Conservation (phyloP, 139 green algal species). For the Chlorella sp. region DNA sequence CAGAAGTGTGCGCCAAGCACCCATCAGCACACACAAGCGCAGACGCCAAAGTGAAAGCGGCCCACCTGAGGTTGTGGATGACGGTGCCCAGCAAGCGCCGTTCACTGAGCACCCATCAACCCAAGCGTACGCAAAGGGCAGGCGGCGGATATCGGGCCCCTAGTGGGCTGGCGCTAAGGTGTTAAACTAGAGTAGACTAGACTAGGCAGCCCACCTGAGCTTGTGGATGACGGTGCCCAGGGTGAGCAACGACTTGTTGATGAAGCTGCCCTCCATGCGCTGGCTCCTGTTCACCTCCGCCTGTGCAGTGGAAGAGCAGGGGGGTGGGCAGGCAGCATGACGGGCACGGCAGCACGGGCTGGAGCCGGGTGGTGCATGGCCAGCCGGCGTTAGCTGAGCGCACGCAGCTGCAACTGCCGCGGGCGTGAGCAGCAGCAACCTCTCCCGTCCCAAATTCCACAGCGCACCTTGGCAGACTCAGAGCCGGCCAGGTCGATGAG, state of each 20-base stretch:
- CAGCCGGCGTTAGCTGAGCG: not conserved
- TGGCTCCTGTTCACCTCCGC: constrained; percentile 72
- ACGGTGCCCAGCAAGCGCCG: too few relatives aligned
- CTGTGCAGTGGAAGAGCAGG: constrained; percentile 38
- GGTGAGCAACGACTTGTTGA: constrained; percentile 96
- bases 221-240: constrained; percentile 94
- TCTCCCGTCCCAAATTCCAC: not conserved
- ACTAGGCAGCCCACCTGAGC: constrained; percentile 49
- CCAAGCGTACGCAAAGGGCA: too few relatives aligned
- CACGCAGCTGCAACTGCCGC: not conserved
- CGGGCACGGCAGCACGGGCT: not conserved
- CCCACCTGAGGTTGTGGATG: too few relatives aligned
- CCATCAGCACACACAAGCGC: too few relatives aligned
- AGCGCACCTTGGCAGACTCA: constrained; percentile 75
- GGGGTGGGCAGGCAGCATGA: not conserved
- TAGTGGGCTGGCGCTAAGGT: too few relatives aligned
- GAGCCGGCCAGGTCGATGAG: constrained; percentile 92
- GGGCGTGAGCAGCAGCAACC: too few relatives aligned
- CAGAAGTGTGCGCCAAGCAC: too few relatives aligned
- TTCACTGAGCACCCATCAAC: too few relatives aligned
- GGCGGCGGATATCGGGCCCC: too few relatives aligned
- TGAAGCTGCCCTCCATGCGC: constrained; percentile 89
- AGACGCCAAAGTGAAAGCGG: too few relatives aligned
- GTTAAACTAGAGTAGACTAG: too few relatives aligned
- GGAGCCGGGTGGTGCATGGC: not conserved